Evolutionary conservation across 495 filamentous ascomycete genomes (phyloP), one percentile per base, ranked within the genome.

Genomic region (Choiromyces venosus): DNA sequence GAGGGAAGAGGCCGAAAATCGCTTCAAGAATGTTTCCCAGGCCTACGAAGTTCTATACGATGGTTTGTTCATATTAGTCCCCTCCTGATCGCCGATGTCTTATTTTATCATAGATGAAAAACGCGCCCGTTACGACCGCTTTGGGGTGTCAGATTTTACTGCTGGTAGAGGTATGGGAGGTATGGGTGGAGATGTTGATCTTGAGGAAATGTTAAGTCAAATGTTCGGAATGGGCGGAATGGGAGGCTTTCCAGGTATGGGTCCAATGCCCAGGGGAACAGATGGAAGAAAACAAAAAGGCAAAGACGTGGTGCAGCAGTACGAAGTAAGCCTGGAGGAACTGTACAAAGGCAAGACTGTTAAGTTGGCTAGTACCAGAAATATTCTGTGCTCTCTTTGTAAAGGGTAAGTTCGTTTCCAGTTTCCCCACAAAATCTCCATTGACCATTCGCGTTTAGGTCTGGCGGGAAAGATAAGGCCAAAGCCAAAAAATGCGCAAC

Each of bases 301-400:
- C 36, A 88, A 86, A 68, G 89, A 93, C 76, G 94, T 97, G 81
- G 90, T 97, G 80, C 93, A 97, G 77, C 87, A 91, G 71, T 99
- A 98, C 80, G 89, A 93, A 80, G 91, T 97, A 71, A 91, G 87
- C 18, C 83, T 99, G 71, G 95, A 97, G 81, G 94, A 98, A 78
- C 86, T 98, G 36, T 99, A 97, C 84, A 97, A 97, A 86, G 95
- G 95, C 75, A 97, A 98, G 87, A 97, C 95, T 1, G 94, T 95
- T 76, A 94, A 94, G 83, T 96, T 99, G 83, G 88, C 91, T 36
- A 94, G 91, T 82, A 93, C 91, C 77, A 97, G 97, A 86, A 94
- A 97, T 75, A 87, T 97, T 73, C 86, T 97, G 72, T 99, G 95
- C 83, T 85, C 85, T 71, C 85, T 87, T 76, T 99, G 95, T 86